A percentile compares a stretch with the other conserved stretches of the same genome.
These are phyloP conservation scores for Schizochytrium sp. DNA, from an alignment of 108 stramenopile species.

Conservation along the genomic window DNA sequence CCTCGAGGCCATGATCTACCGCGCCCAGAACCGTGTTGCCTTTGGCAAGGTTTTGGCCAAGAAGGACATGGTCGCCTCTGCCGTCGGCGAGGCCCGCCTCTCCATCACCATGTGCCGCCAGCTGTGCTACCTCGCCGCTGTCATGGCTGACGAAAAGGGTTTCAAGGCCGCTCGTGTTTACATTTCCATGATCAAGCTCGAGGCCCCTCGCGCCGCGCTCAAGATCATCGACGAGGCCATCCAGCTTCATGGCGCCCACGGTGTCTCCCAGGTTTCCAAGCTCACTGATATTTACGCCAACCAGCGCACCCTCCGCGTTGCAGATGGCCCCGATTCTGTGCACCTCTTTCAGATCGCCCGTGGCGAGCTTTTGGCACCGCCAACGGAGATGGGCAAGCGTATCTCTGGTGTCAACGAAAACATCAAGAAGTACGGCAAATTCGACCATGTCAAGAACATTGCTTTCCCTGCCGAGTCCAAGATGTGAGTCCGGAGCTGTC, in stretches of 20 bases:
- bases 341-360: constrained; percentile 29
- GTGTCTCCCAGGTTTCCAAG: constrained; percentile 67
- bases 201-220: neutral
- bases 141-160: constrained; percentile 30
- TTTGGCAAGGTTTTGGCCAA: constrained; percentile 23
- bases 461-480: constrained; percentile 6
- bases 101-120: neutral
- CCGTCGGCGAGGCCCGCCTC: constrained; percentile 5
- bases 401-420: neutral
- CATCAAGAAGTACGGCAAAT: neutral
- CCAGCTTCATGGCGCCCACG: constrained; percentile 79
- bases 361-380: neutral
- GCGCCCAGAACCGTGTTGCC: neutral
- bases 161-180: constrained; percentile 26
- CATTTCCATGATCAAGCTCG: constrained; percentile 44
- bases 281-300: constrained; percentile 68
- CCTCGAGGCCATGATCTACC: neutral
- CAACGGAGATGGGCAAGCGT: neutral
- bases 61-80: constrained; percentile 4
- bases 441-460: constrained; percentile 9
- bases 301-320: constrained; percentile 74
- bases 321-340: constrained; percentile 92
- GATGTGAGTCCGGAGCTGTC: neutral
- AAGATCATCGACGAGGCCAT: constrained; percentile 76
- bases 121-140: constrained; percentile 31